Conservation (phyloP, 495 filamentous ascomycete genomes). For the Xylaria sp. region DNA sequence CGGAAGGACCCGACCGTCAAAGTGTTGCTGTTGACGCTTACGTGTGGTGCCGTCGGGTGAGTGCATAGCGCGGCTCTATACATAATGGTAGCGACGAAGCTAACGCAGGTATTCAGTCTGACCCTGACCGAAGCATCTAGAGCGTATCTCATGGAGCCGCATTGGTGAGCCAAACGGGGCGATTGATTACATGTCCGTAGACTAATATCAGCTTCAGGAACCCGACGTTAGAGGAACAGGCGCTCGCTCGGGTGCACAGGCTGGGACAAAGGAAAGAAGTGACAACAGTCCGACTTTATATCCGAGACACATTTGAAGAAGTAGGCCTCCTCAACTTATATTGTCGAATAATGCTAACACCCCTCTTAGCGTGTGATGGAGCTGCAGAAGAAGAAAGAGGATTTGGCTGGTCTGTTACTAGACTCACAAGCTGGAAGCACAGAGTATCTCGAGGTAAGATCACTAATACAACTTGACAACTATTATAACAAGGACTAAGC, state of each 20-base stretch:
- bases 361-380: conserved; percentile 35
- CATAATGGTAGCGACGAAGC: not conserved
- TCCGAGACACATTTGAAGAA: conserved; percentile 49
- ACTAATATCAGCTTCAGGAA: conserved; percentile 37
- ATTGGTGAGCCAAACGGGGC: not conserved
- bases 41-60: conserved; percentile 53
- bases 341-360: not conserved
- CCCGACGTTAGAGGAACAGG: conserved; percentile 52
- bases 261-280: conserved; percentile 49
- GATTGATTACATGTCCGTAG: not conserved
- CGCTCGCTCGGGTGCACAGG: conserved; percentile 47
- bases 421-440: conserved; percentile 11
- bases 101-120: not conserved
- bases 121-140: conserved; percentile 3
- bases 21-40: conserved; percentile 48
- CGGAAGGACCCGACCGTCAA: conserved; percentile 36
- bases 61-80: conserved; percentile 10
- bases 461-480: not conserved
- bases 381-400: conserved; percentile 36
- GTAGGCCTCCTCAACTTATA: conserved; percentile 22
- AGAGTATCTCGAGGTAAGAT: conserved; percentile 13
- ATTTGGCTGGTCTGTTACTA: conserved; percentile 33
- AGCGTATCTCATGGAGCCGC: conserved; percentile 10
- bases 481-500: not conserved
- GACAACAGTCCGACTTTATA: conserved; percentile 45